Base-by-base conservation (phyloP, 352 stramenopile species). In the Phytopythium chamaehyphon region DNA sequence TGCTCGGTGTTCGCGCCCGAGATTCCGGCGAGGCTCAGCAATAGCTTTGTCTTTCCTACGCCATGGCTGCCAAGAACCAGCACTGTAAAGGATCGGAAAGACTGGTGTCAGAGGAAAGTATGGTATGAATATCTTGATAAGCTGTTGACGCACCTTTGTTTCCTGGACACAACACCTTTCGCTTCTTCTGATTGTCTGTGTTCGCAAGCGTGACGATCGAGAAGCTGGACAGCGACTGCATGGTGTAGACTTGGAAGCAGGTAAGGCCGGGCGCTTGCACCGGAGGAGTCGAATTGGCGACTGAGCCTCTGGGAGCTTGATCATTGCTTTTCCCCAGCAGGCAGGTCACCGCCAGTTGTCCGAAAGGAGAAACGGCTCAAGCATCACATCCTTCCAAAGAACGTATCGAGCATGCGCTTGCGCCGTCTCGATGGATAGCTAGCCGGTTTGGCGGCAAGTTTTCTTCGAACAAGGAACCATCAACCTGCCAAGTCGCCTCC, bases 31-130 rank as follows among this genome's bases (percentile, higher is more conserved):
- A 82, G 59, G 37, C 42, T 43, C 18, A 50, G 57, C 21, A 82
- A 47, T 9, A 85, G 62, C 21, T 53, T 60, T 11, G 73, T 70
- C 50, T 84, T 85, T 24, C 73, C 73, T 10, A 76, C 71, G 16
- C 62, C 62, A 10, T 47, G 56, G 31, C 64, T 59, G 18, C 73
- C 73, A 6, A 85, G 51, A 15, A 80, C 47, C 16, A 85, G 64
- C 19, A 85, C 70, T 82, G 16, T 43, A 49, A 6, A 9, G 12
- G 40, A 33, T 19, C 24, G 19, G 26, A 6, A 16, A 33, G 22
- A 18, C n/a, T 14, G 40, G 16, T 19, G 16, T 40, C 21, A 47
- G 42, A 40, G 39, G n/a, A 43, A n/a, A 18, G 24, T 19, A 18
- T 18, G 54, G 5, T 12, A 22, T 40, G 26, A 36, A 40, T 9